Percentiles rank a stretch among this genome's conserved stretches.
These are phyloP conservation scores for Fusarium sp. DNA, from an alignment of 2,329 filamentous ascomycete species.

Conservation along the genomic window DNA sequence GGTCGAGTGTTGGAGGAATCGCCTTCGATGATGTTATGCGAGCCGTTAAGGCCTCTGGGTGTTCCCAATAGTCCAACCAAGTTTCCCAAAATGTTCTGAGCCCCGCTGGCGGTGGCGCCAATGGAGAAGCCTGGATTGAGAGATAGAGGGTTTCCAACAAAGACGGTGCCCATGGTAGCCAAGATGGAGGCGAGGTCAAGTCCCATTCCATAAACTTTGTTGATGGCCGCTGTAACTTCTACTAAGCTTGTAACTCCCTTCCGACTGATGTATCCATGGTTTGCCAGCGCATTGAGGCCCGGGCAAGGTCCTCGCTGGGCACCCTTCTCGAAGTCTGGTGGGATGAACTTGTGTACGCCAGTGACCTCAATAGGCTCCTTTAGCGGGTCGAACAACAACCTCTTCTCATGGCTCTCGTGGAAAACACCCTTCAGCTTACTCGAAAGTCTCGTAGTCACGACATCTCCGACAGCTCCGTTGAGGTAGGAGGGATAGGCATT, in stretches of 20 bases:
- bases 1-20: constrained; percentile 23
- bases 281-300: constrained; percentile 56
- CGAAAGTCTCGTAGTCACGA: constrained; percentile 8
- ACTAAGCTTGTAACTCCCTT: constrained; percentile 39
- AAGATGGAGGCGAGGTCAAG: constrained; percentile 17
- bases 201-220: constrained; percentile 29
- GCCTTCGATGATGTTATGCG: constrained; percentile 31
- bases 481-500: constrained; percentile 19
- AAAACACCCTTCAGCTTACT: background rate
- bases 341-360: constrained; percentile 46
- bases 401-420: constrained; percentile 8
- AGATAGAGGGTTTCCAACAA: constrained; percentile 25
- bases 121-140: constrained; percentile 32
- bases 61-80: constrained; percentile 21
- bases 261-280: constrained; percentile 54
- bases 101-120: background rate
- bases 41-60: constrained; percentile 15
- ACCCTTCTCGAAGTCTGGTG: constrained; percentile 47
- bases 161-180: constrained; percentile 22
- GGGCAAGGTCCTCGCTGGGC: constrained; percentile 53
- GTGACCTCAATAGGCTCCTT: constrained; percentile 23
- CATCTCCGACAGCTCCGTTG: background rate
- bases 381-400: background rate
- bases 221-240: constrained; percentile 33
- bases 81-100: constrained; percentile 23